Base-by-base conservation (phyloP, 768 basidiomycete species). In the Tricholoma matsutake region DNA sequence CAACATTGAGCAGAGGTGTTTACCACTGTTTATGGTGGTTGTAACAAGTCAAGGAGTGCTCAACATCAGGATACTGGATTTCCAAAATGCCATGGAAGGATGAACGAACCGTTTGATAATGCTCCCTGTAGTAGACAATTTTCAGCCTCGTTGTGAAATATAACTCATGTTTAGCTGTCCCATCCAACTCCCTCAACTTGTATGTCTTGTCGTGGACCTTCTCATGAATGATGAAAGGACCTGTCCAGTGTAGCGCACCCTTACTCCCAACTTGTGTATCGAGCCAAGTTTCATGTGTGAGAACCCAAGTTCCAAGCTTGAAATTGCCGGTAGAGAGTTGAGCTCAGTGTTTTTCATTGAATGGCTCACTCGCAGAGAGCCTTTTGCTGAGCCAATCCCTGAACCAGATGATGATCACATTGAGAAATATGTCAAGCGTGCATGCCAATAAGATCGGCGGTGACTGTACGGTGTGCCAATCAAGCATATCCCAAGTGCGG, bases 261-360 rank as follows among this genome's bases (percentile, higher is more conserved):
- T 75, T 73, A 49, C 70, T 68, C 1, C 74, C 73, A 11, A 69
- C 67, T 56, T 71, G 72, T 0, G 61, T 52, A 54, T 75, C 73
- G 0, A 75, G 47, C 62, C 67, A 65, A 0, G 75, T 71, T 63
- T 76, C 69, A 20, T 72, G 71, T 0, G 72, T 28, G 14, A 73
- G 64, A 0, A 76, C 74, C 66, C 69, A 75, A 32, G 70, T 72
- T 0, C 74, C 73, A 0, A 58, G 54, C 10, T 69, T 57, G 52
- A 68, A 72, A 8, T 67, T 59, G 4, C 58, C 47, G 29, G 65
- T 64, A 3, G 66, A 61, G 6, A 69, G 61, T 10, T 60, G 37
- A 6, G 52, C 52, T 6, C 47, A 58, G 14, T 66, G 53, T 18
- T 57, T 64, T 18, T 62, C 55, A 6, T 68, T 65, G 49, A 72